phyloP scores from a whole-genome alignment of 495 filamentous ascomycete genomes.

The Massariosphaeria phaeospora region DNA sequence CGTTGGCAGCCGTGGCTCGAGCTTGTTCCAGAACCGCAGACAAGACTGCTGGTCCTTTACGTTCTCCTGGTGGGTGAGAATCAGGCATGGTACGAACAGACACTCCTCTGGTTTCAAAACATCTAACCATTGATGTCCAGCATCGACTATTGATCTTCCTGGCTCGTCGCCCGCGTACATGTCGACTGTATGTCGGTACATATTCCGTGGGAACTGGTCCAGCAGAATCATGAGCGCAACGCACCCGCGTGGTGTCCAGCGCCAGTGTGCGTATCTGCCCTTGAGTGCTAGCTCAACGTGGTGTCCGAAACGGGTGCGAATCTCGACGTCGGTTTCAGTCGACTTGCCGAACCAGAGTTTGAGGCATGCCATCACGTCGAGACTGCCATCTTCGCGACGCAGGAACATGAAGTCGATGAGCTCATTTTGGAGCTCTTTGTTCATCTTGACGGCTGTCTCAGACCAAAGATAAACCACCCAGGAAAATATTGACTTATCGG shows the following conservation, averaged over 20 bases:
- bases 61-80: slow-evolving; percentile 17
- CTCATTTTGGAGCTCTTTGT: slow-evolving; percentile 11
- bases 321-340: slow-evolving; percentile 9
- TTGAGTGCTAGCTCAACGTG: slow-evolving; percentile 14
- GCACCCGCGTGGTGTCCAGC: slow-evolving; percentile 13
- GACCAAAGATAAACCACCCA: not conserved
- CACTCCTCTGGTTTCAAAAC: slow-evolving; percentile 13
- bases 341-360: slow-evolving; percentile 21
- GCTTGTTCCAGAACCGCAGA: slow-evolving; percentile 10
- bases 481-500: not conserved
- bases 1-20: slow-evolving; percentile 13
- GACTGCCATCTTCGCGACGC: slow-evolving; percentile 1
- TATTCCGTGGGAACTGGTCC: slow-evolving; percentile 42
- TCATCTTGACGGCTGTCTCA: slow-evolving; percentile 1
- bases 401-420: slow-evolving; percentile 22
- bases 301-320: slow-evolving; percentile 9
- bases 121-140: slow-evolving; percentile 9
- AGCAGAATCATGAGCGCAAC: slow-evolving; percentile 40
- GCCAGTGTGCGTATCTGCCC: slow-evolving; percentile 6
- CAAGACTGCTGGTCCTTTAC: slow-evolving; percentile 10
- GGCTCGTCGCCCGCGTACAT: slow-evolving; percentile 39
- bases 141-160: slow-evolving; percentile 23
- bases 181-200: slow-evolving; percentile 35
- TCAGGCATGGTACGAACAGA: slow-evolving; percentile 14
- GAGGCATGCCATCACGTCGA: slow-evolving; percentile 14